Evolutionary conservation across 352 stramenopile species (phyloP).

Genomic region (Phytophthora capsici): DNA sequence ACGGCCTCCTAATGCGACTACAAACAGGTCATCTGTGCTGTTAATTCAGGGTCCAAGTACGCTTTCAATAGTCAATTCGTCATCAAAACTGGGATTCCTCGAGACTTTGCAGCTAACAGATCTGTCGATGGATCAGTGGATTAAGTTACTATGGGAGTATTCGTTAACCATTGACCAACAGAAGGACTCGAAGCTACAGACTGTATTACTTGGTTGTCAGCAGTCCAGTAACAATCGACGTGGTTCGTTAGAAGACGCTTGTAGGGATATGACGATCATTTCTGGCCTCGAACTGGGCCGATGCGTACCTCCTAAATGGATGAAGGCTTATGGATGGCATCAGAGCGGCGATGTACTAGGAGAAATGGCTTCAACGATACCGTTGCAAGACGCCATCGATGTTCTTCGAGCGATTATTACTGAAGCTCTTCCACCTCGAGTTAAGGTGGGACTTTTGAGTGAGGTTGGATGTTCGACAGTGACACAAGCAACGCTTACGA

Average conservation of each 20-base stretch:
- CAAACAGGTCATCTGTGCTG: not conserved
- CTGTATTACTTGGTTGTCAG: slow-evolving; percentile 16
- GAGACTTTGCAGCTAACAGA: slow-evolving; percentile 15
- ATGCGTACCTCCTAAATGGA: slow-evolving; percentile 17
- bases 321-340: slow-evolving; percentile 27
- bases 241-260: slow-evolving; percentile 17
- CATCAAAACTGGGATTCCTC: slow-evolving; percentile 24
- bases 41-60: slow-evolving; percentile 6
- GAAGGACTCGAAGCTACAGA: slow-evolving; percentile 28
- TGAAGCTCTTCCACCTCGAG: slow-evolving; percentile 23
- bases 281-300: not conserved
- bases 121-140: slow-evolving; percentile 36
- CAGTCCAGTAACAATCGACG: slow-evolving; percentile 9
- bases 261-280: slow-evolving; percentile 3
- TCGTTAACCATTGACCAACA: slow-evolving; percentile 15
- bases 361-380: slow-evolving; percentile 7
- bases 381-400: slow-evolving; percentile 16
- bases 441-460: slow-evolving; percentile 1
- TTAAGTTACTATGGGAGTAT: slow-evolving; percentile 46
- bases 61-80: not conserved
- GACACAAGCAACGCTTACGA: not conserved
- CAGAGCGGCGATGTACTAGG: not conserved
- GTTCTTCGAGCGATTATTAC: slow-evolving; percentile 19
- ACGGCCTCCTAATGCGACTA: not conserved
- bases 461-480: not conserved